These are phyloP conservation scores for Chaetomiaceae sp. DNA, from an alignment of 2,329 filamentous ascomycete species.

Conservation along the genomic window DNA sequence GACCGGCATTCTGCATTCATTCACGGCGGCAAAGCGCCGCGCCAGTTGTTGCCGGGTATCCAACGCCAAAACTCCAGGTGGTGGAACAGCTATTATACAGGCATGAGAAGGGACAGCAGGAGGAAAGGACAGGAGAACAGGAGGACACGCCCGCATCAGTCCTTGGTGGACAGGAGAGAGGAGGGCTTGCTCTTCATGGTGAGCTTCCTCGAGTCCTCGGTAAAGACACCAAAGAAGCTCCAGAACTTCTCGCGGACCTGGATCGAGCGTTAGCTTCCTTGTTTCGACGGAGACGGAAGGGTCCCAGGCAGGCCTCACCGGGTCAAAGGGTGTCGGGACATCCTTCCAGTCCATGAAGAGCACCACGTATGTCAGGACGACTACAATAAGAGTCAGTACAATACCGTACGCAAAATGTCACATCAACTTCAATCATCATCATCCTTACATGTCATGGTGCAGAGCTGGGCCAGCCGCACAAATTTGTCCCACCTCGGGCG, in stretches of 20 bases:
- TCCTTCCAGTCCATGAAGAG: slow-evolving; percentile 57
- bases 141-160: neutral
- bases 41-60: slow-evolving; percentile 24
- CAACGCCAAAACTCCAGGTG: slow-evolving; percentile 31
- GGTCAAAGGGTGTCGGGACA: slow-evolving; percentile 45
- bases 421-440: no score
- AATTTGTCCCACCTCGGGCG: slow-evolving; percentile 62
- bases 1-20: slow-evolving; percentile 5
- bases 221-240: slow-evolving; percentile 30
- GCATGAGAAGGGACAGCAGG: no score
- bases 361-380: slow-evolving; percentile 51
- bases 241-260: slow-evolving; percentile 40
- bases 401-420: no score
- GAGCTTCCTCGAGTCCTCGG: slow-evolving; percentile 25
- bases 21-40: slow-evolving; percentile 14
- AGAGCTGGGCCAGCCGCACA: slow-evolving; percentile 60
- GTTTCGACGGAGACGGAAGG: neutral
- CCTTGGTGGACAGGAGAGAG: neutral
- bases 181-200: slow-evolving; percentile 21
- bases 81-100: slow-evolving; percentile 22
- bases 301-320: slow-evolving; percentile 34
- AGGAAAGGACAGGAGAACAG: neutral
- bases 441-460: slow-evolving; percentile 49
- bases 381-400: slow-evolving; percentile 31
- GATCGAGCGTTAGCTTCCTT: slow-evolving; percentile 5